phyloP scores from a whole-genome alignment of 768 basidiomycete species.

The Astraeus odoratus region DNA sequence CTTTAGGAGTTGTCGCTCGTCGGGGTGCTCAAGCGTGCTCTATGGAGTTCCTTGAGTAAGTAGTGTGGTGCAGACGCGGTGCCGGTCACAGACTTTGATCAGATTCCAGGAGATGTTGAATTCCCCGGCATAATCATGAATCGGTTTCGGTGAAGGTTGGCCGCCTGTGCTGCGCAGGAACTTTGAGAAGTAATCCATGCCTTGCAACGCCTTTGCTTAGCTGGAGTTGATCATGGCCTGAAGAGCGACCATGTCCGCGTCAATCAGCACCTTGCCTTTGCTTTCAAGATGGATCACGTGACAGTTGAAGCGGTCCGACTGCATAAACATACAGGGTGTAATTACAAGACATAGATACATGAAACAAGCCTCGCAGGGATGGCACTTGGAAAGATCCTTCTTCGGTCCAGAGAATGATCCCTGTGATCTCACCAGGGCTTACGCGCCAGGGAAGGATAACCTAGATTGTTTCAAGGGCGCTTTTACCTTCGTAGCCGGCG shows the following conservation, averaged over 20 bases:
- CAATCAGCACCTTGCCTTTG: too few relatives aligned
- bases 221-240: neutral
- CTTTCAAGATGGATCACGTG: too few relatives aligned
- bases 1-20: constrained; percentile 78
- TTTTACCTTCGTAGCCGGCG: constrained; percentile 6
- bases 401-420: too few relatives aligned
- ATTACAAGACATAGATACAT: too few relatives aligned
- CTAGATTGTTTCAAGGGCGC: constrained; percentile 14
- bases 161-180: constrained; percentile 46
- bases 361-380: too few relatives aligned
- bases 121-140: constrained; percentile 62
- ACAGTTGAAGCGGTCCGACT: too few relatives aligned
- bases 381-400: too few relatives aligned
- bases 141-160: constrained; percentile 40
- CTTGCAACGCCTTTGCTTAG: neutral
- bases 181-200: constrained; percentile 84
- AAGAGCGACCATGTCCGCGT: neutral
- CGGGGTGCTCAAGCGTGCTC: constrained; percentile 81
- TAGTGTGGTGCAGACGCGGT: neutral
- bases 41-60: constrained; percentile 25
- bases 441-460: constrained; percentile 6
- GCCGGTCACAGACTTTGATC: constrained; percentile 48
- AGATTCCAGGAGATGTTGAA: constrained; percentile 72
- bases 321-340: too few relatives aligned
- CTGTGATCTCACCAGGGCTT: neutral